A percentile compares a stretch with the other conserved stretches of the same genome.
Evolutionary conservation across 176 grass and related monocot species (phyloP).

Genomic region (Aegilops umbellulata): DNA sequence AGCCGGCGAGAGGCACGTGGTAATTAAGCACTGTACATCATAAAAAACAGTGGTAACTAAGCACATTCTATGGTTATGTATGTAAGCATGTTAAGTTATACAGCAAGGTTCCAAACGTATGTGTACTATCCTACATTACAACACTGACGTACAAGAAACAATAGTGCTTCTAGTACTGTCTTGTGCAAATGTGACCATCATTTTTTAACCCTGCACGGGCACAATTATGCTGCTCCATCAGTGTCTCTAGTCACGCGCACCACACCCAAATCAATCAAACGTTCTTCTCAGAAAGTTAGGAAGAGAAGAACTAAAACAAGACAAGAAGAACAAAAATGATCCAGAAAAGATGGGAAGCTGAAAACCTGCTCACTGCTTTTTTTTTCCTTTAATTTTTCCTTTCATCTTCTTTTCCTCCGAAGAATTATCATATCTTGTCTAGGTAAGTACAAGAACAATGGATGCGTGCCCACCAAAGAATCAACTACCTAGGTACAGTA

Average conservation of each 20-base stretch:
- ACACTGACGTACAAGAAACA: neutral
- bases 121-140: neutral
- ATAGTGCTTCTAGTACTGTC: neutral
- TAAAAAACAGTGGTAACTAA: neutral
- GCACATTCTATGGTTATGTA: neutral
- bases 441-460: neutral
- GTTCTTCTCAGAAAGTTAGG: neutral
- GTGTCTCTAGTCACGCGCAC: neutral
- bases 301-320: neutral
- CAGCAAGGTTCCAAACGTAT: neutral
- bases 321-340: slow-evolving; percentile 18
- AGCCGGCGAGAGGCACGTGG: no score
- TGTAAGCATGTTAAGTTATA: neutral
- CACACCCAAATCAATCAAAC: neutral
- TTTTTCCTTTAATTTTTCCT: neutral
- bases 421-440: neutral
- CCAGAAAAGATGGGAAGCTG: slow-evolving; percentile 27
- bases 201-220: neutral
- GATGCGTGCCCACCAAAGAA: neutral
- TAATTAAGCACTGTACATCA: neutral
- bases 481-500: neutral
- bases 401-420: neutral
- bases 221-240: slow-evolving; percentile 19
- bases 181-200: neutral
- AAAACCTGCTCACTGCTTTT: neutral